Evolutionary conservation across 2,329 filamentous ascomycete genomes (phyloP).

Genomic region (Xylaria sp.): DNA sequence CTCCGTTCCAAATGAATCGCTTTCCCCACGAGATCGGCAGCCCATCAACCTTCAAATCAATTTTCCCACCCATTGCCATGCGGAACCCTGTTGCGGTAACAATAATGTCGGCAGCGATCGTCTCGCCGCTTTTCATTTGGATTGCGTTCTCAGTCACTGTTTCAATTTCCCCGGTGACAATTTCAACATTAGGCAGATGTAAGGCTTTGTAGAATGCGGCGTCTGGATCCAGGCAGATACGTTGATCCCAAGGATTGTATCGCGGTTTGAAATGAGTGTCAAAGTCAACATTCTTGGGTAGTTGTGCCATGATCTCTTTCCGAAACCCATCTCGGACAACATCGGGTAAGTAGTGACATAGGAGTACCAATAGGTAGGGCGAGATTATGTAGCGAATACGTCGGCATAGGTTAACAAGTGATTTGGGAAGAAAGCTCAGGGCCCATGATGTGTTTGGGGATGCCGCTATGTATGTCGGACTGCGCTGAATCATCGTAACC

Average conservation of each 20-base stretch:
- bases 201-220: constrained; percentile 53
- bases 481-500: constrained; percentile 82
- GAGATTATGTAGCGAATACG: constrained; percentile 32
- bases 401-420: constrained; percentile 42
- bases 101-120: constrained; percentile 63
- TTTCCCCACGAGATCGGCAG: constrained; percentile 46
- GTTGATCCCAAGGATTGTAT: constrained; percentile 69
- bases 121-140: constrained; percentile 47
- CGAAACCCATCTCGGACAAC: not conserved
- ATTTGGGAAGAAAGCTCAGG: not conserved
- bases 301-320: not conserved
- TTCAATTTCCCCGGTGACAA: constrained; percentile 54
- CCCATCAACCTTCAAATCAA: constrained; percentile 57
- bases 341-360: not conserved
- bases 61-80: constrained; percentile 59
- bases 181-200: constrained; percentile 40
- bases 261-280: constrained; percentile 55
- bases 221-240: constrained; percentile 63
- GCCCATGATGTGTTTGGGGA: constrained; percentile 37
- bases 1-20: constrained; percentile 61
- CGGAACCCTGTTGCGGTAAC: constrained; percentile 68
- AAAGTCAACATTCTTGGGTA: constrained; percentile 45
- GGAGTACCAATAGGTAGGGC: not conserved
- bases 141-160: constrained; percentile 51
- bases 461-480: constrained; percentile 68